phyloP scores from a whole-genome alignment of 1,284 basidiomycete genomes.

The Ganoderma lucidum region DNA sequence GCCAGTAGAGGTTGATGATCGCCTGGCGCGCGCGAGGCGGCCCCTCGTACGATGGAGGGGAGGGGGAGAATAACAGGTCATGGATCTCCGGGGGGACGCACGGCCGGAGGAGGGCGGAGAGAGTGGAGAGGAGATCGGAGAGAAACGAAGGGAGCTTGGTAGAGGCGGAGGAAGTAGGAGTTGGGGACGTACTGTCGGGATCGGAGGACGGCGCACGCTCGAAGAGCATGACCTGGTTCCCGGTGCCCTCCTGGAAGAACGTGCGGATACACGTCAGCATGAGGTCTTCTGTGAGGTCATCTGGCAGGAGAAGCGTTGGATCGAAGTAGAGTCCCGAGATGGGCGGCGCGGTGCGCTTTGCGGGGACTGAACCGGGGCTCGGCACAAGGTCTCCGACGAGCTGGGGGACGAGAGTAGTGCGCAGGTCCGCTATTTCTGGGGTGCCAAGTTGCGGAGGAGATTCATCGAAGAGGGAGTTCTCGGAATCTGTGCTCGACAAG shows the following conservation, averaged over 20 bases:
- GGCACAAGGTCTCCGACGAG: too few relatives aligned
- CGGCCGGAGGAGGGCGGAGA: constrained; percentile 57
- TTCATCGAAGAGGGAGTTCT: constrained; percentile 55
- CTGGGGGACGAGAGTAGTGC: not conserved
- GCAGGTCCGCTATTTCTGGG: constrained; percentile 16
- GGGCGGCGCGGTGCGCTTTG: constrained; percentile 46
- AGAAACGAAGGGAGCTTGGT: constrained; percentile 63
- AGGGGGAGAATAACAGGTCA: constrained; percentile 58
- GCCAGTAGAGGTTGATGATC: constrained; percentile 82
- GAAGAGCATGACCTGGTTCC: constrained; percentile 84
- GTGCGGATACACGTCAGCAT: constrained; percentile 59
- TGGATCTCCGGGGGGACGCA: constrained; percentile 56
- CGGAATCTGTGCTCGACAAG: constrained; percentile 33
- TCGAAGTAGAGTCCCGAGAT: constrained; percentile 47
- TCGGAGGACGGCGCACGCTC: constrained; percentile 50
- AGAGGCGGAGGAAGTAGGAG: not conserved
- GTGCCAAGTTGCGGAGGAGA: constrained; percentile 21
- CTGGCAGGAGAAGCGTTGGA: too few relatives aligned
- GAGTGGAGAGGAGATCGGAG: constrained; percentile 55
- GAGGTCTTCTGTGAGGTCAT: constrained; percentile 54
- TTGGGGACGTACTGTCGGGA: constrained; percentile 4
- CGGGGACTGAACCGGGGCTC: too few relatives aligned
- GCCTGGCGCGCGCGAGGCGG: constrained; percentile 70
- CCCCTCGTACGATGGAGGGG: constrained; percentile 34
- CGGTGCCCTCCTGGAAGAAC: constrained; percentile 59